Evolutionary conservation across 805 yeast genomes (phyloP).

Genomic region (Candida methanosorbosa): DNA sequence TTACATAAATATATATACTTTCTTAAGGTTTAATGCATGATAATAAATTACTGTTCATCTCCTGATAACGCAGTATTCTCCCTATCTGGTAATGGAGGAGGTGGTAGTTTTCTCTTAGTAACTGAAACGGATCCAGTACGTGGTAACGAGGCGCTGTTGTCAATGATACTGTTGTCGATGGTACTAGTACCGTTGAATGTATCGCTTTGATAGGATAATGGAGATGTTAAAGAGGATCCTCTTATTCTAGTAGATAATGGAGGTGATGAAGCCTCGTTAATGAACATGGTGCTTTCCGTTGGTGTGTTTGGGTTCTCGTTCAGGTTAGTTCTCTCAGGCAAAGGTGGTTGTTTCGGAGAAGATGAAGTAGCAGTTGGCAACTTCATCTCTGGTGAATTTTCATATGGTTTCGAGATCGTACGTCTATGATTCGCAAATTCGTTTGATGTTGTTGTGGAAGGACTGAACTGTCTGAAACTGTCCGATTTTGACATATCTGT

Average conservation of each 20-base stretch:
- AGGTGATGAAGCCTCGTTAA: background rate
- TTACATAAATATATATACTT: background rate
- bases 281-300: no score
- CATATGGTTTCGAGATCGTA: background rate
- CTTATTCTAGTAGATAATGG: no score
- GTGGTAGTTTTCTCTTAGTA: background rate
- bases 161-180: background rate
- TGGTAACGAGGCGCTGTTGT: background rate
- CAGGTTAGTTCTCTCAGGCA: background rate
- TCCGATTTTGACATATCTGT: background rate
- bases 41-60: background rate
- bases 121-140: no score
- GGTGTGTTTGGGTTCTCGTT: no score
- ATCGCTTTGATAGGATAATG: no score
- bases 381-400: background rate
- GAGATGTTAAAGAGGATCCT: no score
- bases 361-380: background rate
- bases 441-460: background rate
- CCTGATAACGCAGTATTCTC: background rate
- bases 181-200: no score
- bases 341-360: background rate
- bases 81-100: background rate
- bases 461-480: background rate
- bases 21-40: background rate
- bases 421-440: no score